Base-by-base conservation (phyloP, 208 protist genomes). In the Herpetomonas samuelpessoai region DNA sequence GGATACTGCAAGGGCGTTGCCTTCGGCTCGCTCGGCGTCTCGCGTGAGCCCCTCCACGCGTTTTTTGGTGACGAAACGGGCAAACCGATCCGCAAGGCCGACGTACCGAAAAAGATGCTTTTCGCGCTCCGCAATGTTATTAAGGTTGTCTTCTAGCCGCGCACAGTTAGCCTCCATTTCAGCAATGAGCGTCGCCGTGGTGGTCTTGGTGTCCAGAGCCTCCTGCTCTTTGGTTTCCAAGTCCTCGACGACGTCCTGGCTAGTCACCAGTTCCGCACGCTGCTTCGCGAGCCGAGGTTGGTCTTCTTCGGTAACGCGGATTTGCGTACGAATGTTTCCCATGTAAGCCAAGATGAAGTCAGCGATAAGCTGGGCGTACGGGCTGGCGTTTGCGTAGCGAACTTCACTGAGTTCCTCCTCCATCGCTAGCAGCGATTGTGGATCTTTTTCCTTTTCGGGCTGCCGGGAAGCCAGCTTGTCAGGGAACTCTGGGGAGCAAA, bases 11-110 rank as follows among this genome's bases (percentile, higher is more conserved):
- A 93, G 62, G 19, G 81, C 56, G 62, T 88, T 76, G 0, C 74
- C 89, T 46, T 81, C 74, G 24, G 74, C 81, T 35, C 68, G 75
- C 53, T 48, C 52, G 10, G 74, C 71, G 27, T 47, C 45, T 51
- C 19, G 46, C 31, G 29, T n/a, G 30, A 68, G 75, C 57, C 63
- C 60, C 39, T 52, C 28, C 30, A 76, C 46, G 18, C 57, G 55
- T 38, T 39, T 57, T 39, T 25, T 65, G 49, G 21, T 44, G 21
- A 67, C n/a, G 50, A 90, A 91, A 29, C 68, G 54, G 31, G 64
- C 65, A 68, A 92, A 91, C 3, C 76, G 61, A 58, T 95, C 89
- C 38, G 91, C 76, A 12, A 88, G 50, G 21, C 76, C 76, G 3
- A 74, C 76, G 57, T 90, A 86, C 19, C 66, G 57, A 18, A 65